A percentile compares a stretch with the other conserved stretches of the same genome.
Conservation (phyloP, 306 rosid species). For the Arachis stenosperma region DNA sequence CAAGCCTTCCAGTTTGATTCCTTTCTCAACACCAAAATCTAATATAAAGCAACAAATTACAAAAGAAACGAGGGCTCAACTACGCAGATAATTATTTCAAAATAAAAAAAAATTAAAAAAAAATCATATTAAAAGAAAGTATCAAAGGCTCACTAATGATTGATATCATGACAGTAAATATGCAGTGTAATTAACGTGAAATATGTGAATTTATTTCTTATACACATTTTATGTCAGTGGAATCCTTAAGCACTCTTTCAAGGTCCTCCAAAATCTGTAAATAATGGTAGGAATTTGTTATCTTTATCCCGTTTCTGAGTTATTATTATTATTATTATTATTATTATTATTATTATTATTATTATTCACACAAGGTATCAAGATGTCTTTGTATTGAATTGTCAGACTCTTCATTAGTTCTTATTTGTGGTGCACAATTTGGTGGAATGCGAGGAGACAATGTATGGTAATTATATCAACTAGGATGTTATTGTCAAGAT, state of each 20-base stretch:
- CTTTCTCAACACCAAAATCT: conserved; percentile 91
- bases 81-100: not conserved
- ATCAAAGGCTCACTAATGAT: not conserved
- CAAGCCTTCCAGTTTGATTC: conserved; percentile 81
- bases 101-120: not conserved
- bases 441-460: too few species aligned
- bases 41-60: conserved; percentile 34
- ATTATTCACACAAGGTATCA: too few species aligned
- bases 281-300: too few species aligned
- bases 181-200: conserved; percentile 9
- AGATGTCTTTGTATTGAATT: too few species aligned
- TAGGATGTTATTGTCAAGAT: too few species aligned
- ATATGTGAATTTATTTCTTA: not conserved
- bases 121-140: not conserved
- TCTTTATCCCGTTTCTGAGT: too few species aligned
- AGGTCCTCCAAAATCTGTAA: too few species aligned
- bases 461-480: too few species aligned
- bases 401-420: too few species aligned
- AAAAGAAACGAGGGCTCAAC: conserved; percentile 7
- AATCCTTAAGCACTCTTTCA: not conserved
- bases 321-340: too few species aligned
- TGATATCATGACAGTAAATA: not conserved
- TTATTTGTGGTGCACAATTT: too few species aligned
- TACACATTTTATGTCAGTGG: not conserved
- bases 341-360: too few species aligned